Base-by-base conservation (phyloP, 2,329 filamentous ascomycete genomes). In the Stagonosporopsis chrysanthemi region DNA sequence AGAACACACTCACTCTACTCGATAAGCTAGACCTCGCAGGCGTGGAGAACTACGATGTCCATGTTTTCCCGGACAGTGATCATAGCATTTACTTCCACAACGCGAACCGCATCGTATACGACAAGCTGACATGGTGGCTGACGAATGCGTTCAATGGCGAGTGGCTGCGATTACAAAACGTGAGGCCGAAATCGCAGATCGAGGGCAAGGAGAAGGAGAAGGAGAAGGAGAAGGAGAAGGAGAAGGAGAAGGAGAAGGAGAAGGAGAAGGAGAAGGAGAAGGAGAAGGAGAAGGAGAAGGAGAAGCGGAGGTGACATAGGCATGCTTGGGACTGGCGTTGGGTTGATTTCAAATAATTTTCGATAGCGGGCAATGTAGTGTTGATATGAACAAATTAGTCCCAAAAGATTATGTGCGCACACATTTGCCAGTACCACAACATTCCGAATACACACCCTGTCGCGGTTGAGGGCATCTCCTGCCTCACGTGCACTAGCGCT, bases 131-230 rank as follows among this genome's bases (percentile, higher is more conserved):
- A 56, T 93, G 91, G 74, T 99, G 94, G 94, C 86, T 99, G 52
- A 85, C 97, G 73, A 98, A 97, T 74, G 95, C 95, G 1, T 99
- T 99, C 75, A 98, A 98, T 67, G 95, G 95, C 48, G 92, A 97
- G 76, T 98, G 94, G 92, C 81, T 94, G 46, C 80, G 81, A 44
- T 85, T 83, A 17, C 77, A 81, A 15, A 74, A 84, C 50, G 83
- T 85, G 0, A 77, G 77, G 26, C 86, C 86, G 1, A 72, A 77
- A 54, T 64, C 65, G 19, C 66, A 68, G 50, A 44, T 64, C 29
- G 71, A 75, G 28, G 63, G 60, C 1, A n/a, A n/a, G n/a, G n/a
- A n/a, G n/a, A n/a, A n/a, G n/a, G n/a, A n/a, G n/a, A n/a, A n/a
- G n/a, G n/a, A n/a, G n/a, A n/a, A n/a, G n/a, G n/a, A n/a, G n/a